Conservation (phyloP, 176 grass and related monocot species). For the Zizania latifolia region DNA sequence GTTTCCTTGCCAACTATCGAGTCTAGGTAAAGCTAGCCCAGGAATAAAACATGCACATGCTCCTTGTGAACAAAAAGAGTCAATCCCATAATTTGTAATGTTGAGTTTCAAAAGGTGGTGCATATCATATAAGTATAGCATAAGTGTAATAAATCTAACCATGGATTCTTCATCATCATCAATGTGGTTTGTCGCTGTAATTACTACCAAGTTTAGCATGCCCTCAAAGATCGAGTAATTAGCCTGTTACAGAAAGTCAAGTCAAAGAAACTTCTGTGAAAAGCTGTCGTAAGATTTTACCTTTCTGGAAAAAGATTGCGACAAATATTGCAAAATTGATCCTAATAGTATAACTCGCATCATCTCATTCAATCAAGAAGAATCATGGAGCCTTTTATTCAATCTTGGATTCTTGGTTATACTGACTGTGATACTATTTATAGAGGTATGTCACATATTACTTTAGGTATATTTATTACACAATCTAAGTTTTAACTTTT, state of each 20-base stretch:
- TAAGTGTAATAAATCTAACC: slow-evolving; percentile 43
- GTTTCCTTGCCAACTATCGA: not conserved
- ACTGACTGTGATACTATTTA: not conserved
- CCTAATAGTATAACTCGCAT: not conserved
- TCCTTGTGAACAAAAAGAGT: not conserved
- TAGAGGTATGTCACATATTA: not conserved
- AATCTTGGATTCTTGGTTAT: not conserved
- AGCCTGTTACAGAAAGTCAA: slow-evolving; percentile 38
- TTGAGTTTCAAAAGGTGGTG: not conserved
- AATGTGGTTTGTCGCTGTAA: slow-evolving; percentile 19
- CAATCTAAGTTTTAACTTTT: not conserved
- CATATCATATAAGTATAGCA: slow-evolving; percentile 7
- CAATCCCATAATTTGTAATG: not conserved
- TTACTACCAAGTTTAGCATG: slow-evolving; percentile 47
- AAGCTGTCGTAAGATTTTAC: not conserved
- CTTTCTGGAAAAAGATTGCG: not conserved
- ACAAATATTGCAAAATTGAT: slow-evolving; percentile 3
- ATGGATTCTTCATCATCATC: slow-evolving; percentile 42
- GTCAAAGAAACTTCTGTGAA: slow-evolving; percentile 6
- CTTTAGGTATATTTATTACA: not conserved
- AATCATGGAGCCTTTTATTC: not conserved
- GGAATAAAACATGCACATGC: not conserved
- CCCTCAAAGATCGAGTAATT: slow-evolving; percentile 52
- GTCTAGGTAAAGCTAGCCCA: not conserved
- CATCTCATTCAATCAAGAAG: slow-evolving; percentile 7